Percentiles rank a stretch among this genome's conserved stretches.
Evolutionary conservation across 164 flowering plant genomes (phyloP).

Genomic region (Sedum album): DNA sequence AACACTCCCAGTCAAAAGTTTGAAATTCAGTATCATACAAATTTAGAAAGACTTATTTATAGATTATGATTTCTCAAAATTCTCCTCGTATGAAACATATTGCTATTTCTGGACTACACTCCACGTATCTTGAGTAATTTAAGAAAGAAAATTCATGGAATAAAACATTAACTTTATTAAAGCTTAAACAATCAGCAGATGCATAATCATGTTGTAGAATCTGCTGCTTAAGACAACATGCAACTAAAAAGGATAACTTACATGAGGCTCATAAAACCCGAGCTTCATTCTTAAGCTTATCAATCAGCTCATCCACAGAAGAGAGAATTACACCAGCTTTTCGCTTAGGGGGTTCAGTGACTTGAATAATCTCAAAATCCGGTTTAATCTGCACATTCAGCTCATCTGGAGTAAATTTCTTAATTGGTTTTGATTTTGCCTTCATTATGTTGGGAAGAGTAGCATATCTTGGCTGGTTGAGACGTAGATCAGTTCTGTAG

Average conservation of each 20-base stretch:
- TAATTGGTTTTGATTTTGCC: constrained; percentile 80
- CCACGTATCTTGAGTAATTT: too few species aligned
- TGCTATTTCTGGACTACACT: too few species aligned
- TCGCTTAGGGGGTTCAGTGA: constrained; percentile 90
- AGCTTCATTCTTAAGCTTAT: constrained; percentile 55
- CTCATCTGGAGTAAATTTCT: constrained; percentile 65
- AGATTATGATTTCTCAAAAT: too few species aligned
- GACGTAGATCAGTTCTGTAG: constrained; percentile 82
- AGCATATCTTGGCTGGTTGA: constrained; percentile 96
- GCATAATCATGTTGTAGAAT: not conserved
- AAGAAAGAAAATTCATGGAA: not conserved
- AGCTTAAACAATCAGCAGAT: not conserved
- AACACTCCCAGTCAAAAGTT: too few species aligned
- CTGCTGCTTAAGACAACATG: not conserved
- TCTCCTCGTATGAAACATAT: too few species aligned
- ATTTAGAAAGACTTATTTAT: too few species aligned
- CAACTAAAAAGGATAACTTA: not conserved
- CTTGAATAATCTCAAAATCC: constrained; percentile 70
- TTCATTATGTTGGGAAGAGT: constrained; percentile 98
- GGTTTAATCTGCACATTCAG: constrained; percentile 63
- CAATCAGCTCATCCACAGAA: constrained; percentile 84
- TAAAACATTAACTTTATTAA: not conserved
- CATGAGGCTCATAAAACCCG: not conserved
- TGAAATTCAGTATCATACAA: too few species aligned
- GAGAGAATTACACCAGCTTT: constrained; percentile 77